phyloP scores from a whole-genome alignment of 1,284 basidiomycete genomes.

The Phylloboletellus chloephorus region DNA sequence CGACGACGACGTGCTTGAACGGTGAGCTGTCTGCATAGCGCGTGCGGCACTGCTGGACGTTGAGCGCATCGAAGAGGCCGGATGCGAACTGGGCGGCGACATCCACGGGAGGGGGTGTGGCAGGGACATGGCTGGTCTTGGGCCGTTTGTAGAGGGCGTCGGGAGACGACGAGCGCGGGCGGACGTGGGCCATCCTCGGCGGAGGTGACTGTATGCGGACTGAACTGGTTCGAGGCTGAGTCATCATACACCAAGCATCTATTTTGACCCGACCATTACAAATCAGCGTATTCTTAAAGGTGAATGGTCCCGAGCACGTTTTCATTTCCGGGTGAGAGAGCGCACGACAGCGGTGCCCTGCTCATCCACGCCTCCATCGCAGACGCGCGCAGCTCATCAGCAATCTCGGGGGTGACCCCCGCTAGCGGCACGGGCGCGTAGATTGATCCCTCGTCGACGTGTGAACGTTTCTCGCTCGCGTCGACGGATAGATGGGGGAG shows the following conservation, averaged over 20 bases:
- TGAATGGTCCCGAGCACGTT: slow-evolving; percentile 19
- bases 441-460: slow-evolving; percentile 32
- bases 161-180: slow-evolving; percentile 26
- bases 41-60: slow-evolving; percentile 48
- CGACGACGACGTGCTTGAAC: slow-evolving; percentile 81
- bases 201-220: no score
- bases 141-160: slow-evolving; percentile 15
- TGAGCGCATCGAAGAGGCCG: slow-evolving; percentile 52
- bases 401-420: slow-evolving; percentile 45
- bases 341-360: slow-evolving; percentile 11
- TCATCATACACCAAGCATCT: no score
- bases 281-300: slow-evolving; percentile 7
- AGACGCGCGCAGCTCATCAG: slow-evolving; percentile 42
- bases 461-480: slow-evolving; percentile 10
- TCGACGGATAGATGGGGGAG: slow-evolving; percentile 36
- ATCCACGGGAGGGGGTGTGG: not conserved
- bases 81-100: slow-evolving; percentile 20
- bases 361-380: slow-evolving; percentile 65
- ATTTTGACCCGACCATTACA: not conserved
- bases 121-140: slow-evolving; percentile 22
- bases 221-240: no score
- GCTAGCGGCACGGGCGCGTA: slow-evolving; percentile 63
- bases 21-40: slow-evolving; percentile 62
- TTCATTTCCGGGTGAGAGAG: slow-evolving; percentile 6
- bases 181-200: slow-evolving; percentile 26